A percentile compares a stretch with the other conserved stretches of the same genome.
Conservation (phyloP, 257 asterid species). For the Nicotiana knightiana region DNA sequence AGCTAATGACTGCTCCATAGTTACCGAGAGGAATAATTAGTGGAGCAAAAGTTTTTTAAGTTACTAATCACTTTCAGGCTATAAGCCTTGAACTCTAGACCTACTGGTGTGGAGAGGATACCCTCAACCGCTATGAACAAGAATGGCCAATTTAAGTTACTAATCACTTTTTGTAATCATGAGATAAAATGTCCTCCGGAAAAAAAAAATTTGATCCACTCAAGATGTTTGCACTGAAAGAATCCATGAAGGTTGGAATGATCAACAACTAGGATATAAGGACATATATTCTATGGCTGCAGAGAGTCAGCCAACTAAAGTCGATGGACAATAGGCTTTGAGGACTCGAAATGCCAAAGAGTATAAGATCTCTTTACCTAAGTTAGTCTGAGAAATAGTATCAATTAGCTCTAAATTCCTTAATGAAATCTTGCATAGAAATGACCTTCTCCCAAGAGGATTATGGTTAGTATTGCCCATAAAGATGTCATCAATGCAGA, state of each 20-base stretch:
- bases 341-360: neutral
- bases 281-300: neutral
- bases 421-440: neutral
- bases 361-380: neutral
- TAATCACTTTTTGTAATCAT: neutral
- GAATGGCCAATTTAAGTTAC: neutral
- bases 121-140: too few relatives aligned
- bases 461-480: neutral
- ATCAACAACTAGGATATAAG: neutral
- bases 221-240: neutral
- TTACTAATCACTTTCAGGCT: neutral
- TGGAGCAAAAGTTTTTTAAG: neutral
- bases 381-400: neutral
- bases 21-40: neutral
- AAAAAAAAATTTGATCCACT: neutral
- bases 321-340: neutral
- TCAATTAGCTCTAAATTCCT: neutral
- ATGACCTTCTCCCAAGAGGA: neutral
- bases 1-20: neutral
- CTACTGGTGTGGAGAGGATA: too few relatives aligned
- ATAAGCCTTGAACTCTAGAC: too few relatives aligned
- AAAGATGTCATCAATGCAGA: neutral
- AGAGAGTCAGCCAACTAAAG: neutral
- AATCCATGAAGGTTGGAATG: neutral
- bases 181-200: neutral